Percentiles rank a stretch among this genome's conserved stretches.
These are phyloP conservation scores for Xylaria sp. DNA, from an alignment of 2,329 filamentous ascomycete species.

Conservation along the genomic window DNA sequence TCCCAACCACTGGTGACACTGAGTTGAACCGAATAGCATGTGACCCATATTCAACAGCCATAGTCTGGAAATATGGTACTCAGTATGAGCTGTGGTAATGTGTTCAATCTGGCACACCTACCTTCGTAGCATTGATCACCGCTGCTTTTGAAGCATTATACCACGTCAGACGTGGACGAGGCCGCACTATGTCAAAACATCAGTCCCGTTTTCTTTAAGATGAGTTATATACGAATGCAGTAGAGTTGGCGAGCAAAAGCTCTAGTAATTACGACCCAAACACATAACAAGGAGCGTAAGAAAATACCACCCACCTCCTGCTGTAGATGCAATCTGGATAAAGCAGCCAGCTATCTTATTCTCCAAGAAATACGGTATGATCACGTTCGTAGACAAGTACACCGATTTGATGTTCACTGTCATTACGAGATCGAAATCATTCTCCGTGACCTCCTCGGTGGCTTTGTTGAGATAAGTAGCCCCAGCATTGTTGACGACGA, in stretches of 20 bases:
- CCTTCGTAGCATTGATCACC: conserved; percentile 62
- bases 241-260: background rate
- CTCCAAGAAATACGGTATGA: conserved; percentile 65
- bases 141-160: conserved; percentile 74
- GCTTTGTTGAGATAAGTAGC: conserved; percentile 65
- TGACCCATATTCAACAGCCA: conserved; percentile 75
- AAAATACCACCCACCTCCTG: conserved; percentile 45
- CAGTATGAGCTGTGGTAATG: conserved; percentile 4
- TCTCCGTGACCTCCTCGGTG: conserved; percentile 66
- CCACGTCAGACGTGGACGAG: conserved; percentile 69
- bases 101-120: conserved; percentile 1
- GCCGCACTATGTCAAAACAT: conserved; percentile 47
- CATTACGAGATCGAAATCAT: conserved; percentile 70
- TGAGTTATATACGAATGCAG: background rate
- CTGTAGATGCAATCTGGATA: conserved; percentile 70
- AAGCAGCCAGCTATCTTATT: conserved; percentile 61
- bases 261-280: background rate
- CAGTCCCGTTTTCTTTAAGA: background rate
- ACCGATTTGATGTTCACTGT: conserved; percentile 73
- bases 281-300: background rate
- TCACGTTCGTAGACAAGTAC: conserved; percentile 63
- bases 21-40: conserved; percentile 76
- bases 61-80: conserved; percentile 33
- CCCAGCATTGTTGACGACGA: conserved; percentile 67
- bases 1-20: conserved; percentile 71